Base-by-base conservation (phyloP, 331 rosid genomes). In the Saraca asoca region DNA sequence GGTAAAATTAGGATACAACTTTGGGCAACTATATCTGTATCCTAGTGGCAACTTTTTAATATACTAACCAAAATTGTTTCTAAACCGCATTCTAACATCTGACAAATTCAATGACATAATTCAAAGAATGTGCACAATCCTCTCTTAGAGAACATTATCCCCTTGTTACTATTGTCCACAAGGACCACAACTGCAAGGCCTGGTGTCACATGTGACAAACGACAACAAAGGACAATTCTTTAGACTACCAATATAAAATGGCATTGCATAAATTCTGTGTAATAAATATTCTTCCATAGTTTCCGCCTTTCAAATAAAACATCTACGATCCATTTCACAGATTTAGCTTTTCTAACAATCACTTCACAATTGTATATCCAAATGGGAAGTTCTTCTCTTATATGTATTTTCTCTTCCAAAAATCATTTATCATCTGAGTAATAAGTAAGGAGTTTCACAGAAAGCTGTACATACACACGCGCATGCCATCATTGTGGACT, bases 401-500 rank as follows among this genome's bases (percentile, higher is more conserved):
- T 19, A 33, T 35, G 43, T 12, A 19, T 31, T 42, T 8, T 12
- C 9, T 2, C 13, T 19, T 64, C 0, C 33, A 12, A 54, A 19
- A 44, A 5, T 45, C 39, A 37, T 37, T 34, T 16, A 35, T 18
- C 12, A 44, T 43, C 41, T 17, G 4, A 31, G 41, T 12, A 56
- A 43, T 12, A 18, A 29, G 20, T 2, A 29, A 29, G 59, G 42
- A 29, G 7, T 31, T 62, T 50, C 42, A 63, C 59, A 44, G 0
- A 53, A 34, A 7, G 56, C 13, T 42, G 13, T 45, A 49, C 56
- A 16, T 4, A 10, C 9, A 20, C 41, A 20, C n/a, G 14, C 41
- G 14, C 53, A 43, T n/a, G n/a, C n/a, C n/a, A 38, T 56, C 37
- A 16, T 19, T 55, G 71, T 54, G 7, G 51, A 72, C 16, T 33